Percentiles rank a stretch among this genome's conserved stretches.
These are phyloP conservation scores for Rhododendron kiyosumense DNA, from an alignment of 148 eudicot species.

Conservation along the genomic window DNA sequence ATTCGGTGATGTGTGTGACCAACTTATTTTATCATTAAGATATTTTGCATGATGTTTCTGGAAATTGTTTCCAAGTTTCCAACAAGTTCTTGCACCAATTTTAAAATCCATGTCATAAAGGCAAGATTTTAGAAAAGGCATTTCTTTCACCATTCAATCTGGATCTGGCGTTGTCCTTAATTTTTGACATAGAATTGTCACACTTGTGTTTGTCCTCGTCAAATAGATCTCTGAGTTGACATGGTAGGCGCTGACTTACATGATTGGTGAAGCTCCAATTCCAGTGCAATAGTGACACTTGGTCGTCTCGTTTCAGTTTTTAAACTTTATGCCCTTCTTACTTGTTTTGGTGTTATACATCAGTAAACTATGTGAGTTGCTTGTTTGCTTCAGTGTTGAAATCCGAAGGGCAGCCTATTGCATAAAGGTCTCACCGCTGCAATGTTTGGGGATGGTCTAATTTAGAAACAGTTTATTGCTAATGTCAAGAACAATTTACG, in stretches of 20 bases:
- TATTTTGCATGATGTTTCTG: background rate
- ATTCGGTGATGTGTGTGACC: no score
- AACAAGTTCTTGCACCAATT: background rate
- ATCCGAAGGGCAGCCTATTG: background rate
- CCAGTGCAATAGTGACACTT: background rate
- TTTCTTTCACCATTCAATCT: background rate
- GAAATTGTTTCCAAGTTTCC: background rate
- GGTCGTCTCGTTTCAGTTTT: background rate
- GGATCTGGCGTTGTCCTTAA: background rate
- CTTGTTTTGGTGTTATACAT: background rate
- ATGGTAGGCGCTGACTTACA: background rate
- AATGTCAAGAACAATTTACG: background rate
- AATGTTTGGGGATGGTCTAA: background rate
- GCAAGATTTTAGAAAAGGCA: background rate
- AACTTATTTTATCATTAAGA: background rate
- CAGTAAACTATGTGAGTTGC: background rate
- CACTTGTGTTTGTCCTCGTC: background rate
- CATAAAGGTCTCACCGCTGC: background rate
- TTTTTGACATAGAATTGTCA: background rate
- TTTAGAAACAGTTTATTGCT: background rate
- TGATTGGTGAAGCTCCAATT: constrained; percentile 4
- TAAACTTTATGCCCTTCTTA: background rate
- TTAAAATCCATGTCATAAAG: no score
- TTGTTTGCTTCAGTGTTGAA: background rate
- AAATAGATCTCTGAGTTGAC: background rate